phyloP scores from a whole-genome alignment of 1,284 basidiomycete species.

The Ustanciosporium gigantosporum region DNA sequence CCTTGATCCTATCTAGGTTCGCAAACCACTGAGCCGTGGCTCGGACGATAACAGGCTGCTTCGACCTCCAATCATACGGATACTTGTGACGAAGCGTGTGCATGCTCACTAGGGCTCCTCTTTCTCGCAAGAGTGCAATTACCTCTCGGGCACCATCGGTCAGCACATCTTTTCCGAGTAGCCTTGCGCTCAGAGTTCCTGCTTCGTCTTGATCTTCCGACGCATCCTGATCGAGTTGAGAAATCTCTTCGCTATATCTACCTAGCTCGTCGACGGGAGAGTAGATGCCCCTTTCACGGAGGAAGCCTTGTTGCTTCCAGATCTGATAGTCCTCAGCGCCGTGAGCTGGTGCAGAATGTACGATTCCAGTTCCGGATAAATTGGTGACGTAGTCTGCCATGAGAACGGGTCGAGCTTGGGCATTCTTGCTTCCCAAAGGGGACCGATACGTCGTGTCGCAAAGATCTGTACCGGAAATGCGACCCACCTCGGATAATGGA shows the following conservation, averaged over 20 bases:
- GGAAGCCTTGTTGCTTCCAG: slow-evolving; percentile 40
- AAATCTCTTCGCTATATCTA: slow-evolving; percentile 66
- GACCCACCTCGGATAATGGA: slow-evolving; percentile 19
- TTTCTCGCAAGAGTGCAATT: slow-evolving; percentile 65
- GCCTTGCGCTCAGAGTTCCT: slow-evolving; percentile 54
- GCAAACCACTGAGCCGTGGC: slow-evolving; percentile 99
- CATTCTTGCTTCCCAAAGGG: slow-evolving; percentile 67
- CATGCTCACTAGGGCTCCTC: slow-evolving; percentile 70
- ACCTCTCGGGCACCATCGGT: slow-evolving; percentile 72
- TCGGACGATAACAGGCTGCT: slow-evolving; percentile 89
- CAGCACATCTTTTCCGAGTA: slow-evolving; percentile 77
- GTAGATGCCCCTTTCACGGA: slow-evolving; percentile 32
- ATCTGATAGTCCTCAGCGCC: slow-evolving; percentile 83
- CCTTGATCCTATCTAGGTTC: slow-evolving; percentile 82
- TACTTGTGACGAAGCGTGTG: slow-evolving; percentile 80
- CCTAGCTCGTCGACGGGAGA: slow-evolving; percentile 77
- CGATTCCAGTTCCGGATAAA: slow-evolving; percentile 90
- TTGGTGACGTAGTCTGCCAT: slow-evolving; percentile 74
- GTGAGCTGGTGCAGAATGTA: slow-evolving; percentile 94
- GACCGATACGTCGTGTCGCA: slow-evolving; percentile 72
- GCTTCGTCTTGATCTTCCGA: slow-evolving; percentile 64
- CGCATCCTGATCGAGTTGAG: slow-evolving; percentile 6
- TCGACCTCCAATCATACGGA: slow-evolving; percentile 96
- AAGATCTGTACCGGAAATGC: slow-evolving; percentile 62
- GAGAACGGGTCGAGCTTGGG: slow-evolving; percentile 62